phyloP scores from a whole-genome alignment of 768 basidiomycete genomes.

The Glaciozyma antarctica region DNA sequence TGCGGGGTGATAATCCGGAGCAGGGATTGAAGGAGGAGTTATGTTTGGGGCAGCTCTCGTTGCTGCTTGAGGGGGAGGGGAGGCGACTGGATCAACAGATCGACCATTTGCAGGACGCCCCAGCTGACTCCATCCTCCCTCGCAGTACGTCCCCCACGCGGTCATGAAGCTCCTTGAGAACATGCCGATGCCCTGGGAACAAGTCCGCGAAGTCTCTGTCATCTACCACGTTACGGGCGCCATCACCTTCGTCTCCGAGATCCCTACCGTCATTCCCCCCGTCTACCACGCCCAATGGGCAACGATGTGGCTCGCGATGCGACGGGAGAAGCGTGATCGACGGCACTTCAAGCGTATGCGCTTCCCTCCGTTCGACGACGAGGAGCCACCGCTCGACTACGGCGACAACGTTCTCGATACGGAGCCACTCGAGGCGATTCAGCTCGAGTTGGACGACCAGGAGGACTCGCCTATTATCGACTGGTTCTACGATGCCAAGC shows the following conservation, averaged over 20 bases:
- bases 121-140: neutral
- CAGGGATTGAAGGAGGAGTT: too few relatives aligned
- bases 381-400: constrained; percentile 97
- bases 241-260: constrained; percentile 98
- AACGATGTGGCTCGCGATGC: constrained; percentile 99
- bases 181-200: constrained; percentile 51
- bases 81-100: too few relatives aligned
- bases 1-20: too few relatives aligned
- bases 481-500: constrained; percentile 98
- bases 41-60: too few relatives aligned
- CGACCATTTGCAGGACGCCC: too few relatives aligned
- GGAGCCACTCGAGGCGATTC: constrained; percentile 94
- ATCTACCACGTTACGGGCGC: constrained; percentile 98
- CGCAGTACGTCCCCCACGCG: constrained; percentile 84
- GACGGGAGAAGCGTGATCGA: constrained; percentile 94
- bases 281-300: constrained; percentile 99
- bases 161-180: constrained; percentile 99
- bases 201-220: constrained; percentile 97
- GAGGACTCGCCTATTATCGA: constrained; percentile 87
- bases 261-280: constrained; percentile 91
- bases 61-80: too few relatives aligned
- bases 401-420: constrained; percentile 98
- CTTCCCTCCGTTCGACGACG: constrained; percentile 98
- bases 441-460: constrained; percentile 82
- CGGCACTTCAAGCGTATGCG: constrained; percentile 99